Percentiles rank a stretch among this genome's conserved stretches.
Conservation (phyloP, 225 moss, liverwort and hornwort species). For the Straminergon stramineum region DNA sequence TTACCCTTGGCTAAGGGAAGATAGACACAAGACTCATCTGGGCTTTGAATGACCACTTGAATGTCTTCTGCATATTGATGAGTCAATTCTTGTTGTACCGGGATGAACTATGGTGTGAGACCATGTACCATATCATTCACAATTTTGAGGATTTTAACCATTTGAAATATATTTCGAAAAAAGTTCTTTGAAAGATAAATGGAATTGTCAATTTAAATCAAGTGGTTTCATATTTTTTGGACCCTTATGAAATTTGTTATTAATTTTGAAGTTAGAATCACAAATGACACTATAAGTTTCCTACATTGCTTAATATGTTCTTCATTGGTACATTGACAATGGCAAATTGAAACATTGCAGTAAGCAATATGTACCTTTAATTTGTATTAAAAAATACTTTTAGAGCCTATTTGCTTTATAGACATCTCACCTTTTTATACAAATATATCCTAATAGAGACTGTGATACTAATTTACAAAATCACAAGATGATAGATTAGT, state of each 20-base stretch:
- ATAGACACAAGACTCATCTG: too few species aligned
- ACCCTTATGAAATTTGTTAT: not conserved
- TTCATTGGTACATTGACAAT: not conserved
- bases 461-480: not conserved
- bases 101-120: too few species aligned
- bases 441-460: not conserved
- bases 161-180: not conserved
- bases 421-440: not conserved
- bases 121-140: not conserved
- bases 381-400: not conserved
- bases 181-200: not conserved
- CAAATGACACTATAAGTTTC: not conserved
- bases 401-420: rapidly evolving
- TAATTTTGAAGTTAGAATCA: not conserved
- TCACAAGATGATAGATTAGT: not conserved
- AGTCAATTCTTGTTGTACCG: not conserved
- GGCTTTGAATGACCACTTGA: too few species aligned
- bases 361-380: not conserved
- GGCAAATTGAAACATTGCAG: not conserved
- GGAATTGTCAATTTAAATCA: not conserved
- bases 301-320: rapidly evolving
- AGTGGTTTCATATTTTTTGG: not conserved
- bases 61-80: not conserved
- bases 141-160: not conserved
- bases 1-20: too few species aligned